Evolutionary conservation across 169 alveolate species (phyloP), one percentile per base, ranked within the genome.

Genomic region (Babesia gibsoni): DNA sequence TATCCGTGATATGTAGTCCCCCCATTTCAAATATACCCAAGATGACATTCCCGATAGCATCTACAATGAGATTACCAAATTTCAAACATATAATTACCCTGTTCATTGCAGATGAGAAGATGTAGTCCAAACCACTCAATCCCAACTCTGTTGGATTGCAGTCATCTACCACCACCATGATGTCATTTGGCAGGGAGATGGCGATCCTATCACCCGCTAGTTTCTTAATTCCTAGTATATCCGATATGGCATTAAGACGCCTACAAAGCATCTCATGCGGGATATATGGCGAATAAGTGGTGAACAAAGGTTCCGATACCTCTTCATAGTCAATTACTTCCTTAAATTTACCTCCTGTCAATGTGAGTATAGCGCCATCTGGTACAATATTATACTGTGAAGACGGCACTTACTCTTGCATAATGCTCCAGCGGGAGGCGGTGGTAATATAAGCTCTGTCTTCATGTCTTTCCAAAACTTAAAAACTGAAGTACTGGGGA

Each of bases 311-410:
- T 16, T 39, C 7, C 0, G 41, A 23, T 4, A 1, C 35, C 2
- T 56, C 52, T 25, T 6, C 23, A 32, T 12, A n/a, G 27, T 35
- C 54, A 10, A 12, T 57, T 6, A 14, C 33, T 43, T 12, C 16
- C 16, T 59, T 23, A 12, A 30, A 25, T 3, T 59, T 32, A 6
- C 70, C 70, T 5, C 16, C 43, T 25, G 23, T 18, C 46, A 59
- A 43, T 56, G 52, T 32, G 18, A 56, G 52, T 33, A 42, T 56
- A 9, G 67, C 67, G 20, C 30, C 16, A 30, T 27, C 67, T 56
- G 36, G 37, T 14, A 48, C 14, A 14, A 48, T 20, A n/a, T n/a
- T n/a, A n/a, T n/a, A n/a, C n/a, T n/a, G n/a, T n/a, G n/a, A n/a
- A n/a, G n/a, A n/a, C n/a, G n/a, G n/a, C n/a, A n/a, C n/a, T n/a